Evolutionary conservation across 371 early-diverging fungal species (phyloP).

Genomic region (Umbelopsis sp.): DNA sequence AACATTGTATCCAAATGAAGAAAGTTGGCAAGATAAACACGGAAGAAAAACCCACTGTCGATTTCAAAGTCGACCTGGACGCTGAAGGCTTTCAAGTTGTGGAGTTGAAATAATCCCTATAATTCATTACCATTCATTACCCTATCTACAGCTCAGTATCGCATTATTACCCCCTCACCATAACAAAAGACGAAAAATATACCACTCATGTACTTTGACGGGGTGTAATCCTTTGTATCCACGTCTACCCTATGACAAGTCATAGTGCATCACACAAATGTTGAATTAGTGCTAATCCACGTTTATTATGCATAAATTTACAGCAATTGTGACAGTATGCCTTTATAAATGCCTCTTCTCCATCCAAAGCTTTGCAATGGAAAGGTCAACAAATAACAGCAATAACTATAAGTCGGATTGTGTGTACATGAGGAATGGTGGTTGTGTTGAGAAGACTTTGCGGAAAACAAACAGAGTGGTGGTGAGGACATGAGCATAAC

Average conservation of each 20-base stretch:
- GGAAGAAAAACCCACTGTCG: background rate
- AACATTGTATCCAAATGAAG: background rate
- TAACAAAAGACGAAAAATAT: background rate
- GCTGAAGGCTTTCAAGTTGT: slow-evolving; percentile 37
- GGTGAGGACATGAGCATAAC: background rate
- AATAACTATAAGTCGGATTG: too few relatives aligned
- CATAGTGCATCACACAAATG: too few relatives aligned
- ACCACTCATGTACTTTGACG: background rate
- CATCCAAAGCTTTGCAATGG: too few relatives aligned
- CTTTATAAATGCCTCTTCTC: too few relatives aligned
- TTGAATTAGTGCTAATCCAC: too few relatives aligned
- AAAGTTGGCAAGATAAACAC: background rate
- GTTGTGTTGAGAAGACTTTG: background rate
- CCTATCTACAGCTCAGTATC: background rate
- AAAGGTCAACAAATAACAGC: too few relatives aligned
- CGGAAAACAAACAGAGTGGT: background rate
- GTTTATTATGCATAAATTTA: too few relatives aligned
- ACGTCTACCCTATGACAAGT: too few relatives aligned
- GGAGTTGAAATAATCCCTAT: slow-evolving; percentile 26
- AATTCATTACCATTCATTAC: background rate
- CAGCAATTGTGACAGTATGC: too few relatives aligned
- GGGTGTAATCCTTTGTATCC: too few relatives aligned
- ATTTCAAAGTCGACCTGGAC: slow-evolving; percentile 17
- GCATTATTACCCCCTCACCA: background rate
- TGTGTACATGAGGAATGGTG: too few relatives aligned